phyloP scores from a whole-genome alignment of 768 basidiomycete species.

The Ephemerocybe angulata region DNA sequence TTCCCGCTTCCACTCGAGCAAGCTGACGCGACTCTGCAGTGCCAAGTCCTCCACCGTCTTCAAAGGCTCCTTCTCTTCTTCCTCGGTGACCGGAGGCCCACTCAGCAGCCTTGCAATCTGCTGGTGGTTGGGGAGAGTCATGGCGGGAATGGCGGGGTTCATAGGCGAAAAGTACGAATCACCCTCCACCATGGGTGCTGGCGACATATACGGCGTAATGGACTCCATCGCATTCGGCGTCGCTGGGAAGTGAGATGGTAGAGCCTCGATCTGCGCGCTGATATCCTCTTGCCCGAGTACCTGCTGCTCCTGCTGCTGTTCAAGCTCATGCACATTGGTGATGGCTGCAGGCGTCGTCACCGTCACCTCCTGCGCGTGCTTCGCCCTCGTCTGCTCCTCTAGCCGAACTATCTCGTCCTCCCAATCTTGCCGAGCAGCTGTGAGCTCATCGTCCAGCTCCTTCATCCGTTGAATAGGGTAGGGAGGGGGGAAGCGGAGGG shows the following conservation, averaged over 20 bases:
- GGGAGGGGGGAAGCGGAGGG: slow-evolving; percentile 88
- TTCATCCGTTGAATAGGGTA: slow-evolving; percentile 86
- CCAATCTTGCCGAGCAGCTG: slow-evolving; percentile 67
- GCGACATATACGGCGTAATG: slow-evolving; percentile 10
- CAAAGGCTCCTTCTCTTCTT: slow-evolving; percentile 32
- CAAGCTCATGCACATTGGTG: slow-evolving; percentile 21
- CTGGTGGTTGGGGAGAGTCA: neutral
- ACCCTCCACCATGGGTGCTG: slow-evolving; percentile 27
- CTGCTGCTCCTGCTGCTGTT: slow-evolving; percentile 8
- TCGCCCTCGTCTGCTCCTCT: slow-evolving; percentile 58
- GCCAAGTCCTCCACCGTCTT: slow-evolving; percentile 69
- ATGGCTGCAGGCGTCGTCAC: slow-evolving; percentile 29
- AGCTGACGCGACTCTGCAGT: slow-evolving; percentile 66
- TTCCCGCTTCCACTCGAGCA: slow-evolving; percentile 75
- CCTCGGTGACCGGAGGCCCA: neutral
- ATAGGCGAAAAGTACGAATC: slow-evolving; percentile 30
- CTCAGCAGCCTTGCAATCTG: neutral
- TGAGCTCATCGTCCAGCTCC: slow-evolving; percentile 77
- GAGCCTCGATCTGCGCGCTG: slow-evolving; percentile 64
- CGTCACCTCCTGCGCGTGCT: slow-evolving; percentile 42
- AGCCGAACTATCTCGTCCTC: slow-evolving; percentile 81
- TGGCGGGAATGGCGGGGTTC: slow-evolving; percentile 12
- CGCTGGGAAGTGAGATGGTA: slow-evolving; percentile 31
- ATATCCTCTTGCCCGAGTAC: slow-evolving; percentile 44
- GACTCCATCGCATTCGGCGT: slow-evolving; percentile 43